These are phyloP conservation scores for Whalleya microplaca DNA, from an alignment of 2,329 filamentous ascomycete genomes.

Conservation along the genomic window DNA sequence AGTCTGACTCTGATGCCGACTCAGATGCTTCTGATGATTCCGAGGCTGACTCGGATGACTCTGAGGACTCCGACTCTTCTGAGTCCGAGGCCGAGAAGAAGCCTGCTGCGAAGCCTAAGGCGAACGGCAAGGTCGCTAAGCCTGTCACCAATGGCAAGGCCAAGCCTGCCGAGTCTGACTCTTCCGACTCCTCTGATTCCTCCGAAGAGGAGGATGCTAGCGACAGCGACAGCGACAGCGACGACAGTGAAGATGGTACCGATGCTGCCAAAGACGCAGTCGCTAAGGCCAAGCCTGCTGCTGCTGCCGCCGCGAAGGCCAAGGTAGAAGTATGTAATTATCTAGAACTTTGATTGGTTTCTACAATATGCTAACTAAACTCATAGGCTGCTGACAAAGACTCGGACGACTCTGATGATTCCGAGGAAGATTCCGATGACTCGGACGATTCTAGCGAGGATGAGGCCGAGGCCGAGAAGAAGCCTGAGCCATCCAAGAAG, in stretches of 20 bases:
- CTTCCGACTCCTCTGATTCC: constrained; percentile 39
- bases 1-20: constrained; percentile 38
- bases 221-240: constrained; percentile 31
- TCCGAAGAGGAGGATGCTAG: constrained; percentile 38
- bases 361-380: not conserved
- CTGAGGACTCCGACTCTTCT: constrained; percentile 29
- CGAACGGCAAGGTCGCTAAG: constrained; percentile 32
- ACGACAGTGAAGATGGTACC: constrained; percentile 35
- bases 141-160: constrained; percentile 37
- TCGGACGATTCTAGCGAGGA: constrained; percentile 42
- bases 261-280: constrained; percentile 27
- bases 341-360: not conserved
- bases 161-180: constrained; percentile 40
- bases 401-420: constrained; percentile 32
- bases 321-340: constrained; percentile 35
- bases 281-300: constrained; percentile 28
- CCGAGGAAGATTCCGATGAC: constrained; percentile 37
- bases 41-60: constrained; percentile 21
- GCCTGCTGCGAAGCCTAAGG: constrained; percentile 32
- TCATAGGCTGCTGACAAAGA: constrained; percentile 30
- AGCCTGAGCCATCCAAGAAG: constrained; percentile 59
- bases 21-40: constrained; percentile 30
- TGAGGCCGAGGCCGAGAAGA: constrained; percentile 46
- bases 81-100: constrained; percentile 39
- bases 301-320: constrained; percentile 27